Evolutionary conservation across 2,329 filamentous ascomycete genomes (phyloP).

Genomic region (Diplodia intermedia): DNA sequence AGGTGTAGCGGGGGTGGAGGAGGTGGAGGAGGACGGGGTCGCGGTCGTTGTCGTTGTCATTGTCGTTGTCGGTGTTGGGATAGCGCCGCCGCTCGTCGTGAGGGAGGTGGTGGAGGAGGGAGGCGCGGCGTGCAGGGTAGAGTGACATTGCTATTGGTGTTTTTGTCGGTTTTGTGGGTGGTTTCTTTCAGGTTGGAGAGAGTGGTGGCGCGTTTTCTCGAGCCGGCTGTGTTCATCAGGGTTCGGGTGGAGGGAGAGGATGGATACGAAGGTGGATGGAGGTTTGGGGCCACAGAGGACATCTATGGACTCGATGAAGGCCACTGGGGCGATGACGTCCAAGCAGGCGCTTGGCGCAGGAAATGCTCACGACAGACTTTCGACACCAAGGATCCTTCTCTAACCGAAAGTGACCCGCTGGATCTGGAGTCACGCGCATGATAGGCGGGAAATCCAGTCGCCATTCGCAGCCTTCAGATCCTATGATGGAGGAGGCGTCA

Average conservation of each 20-base stretch:
- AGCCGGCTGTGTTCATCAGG: background rate
- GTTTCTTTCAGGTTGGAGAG: background rate
- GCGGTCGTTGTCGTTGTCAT: background rate
- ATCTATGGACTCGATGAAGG: too few species aligned
- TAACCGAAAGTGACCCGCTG: background rate
- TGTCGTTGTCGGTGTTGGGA: background rate
- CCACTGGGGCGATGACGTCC: too few species aligned
- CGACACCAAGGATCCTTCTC: background rate
- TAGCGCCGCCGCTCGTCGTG: background rate
- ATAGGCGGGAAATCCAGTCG: too few species aligned
- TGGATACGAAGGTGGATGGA: too few species aligned
- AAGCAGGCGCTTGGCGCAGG: background rate
- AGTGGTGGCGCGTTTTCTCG: background rate
- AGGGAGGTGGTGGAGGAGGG: background rate
- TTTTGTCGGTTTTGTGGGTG: background rate
- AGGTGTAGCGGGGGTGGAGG: slow-evolving; percentile 12
- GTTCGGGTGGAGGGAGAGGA: background rate
- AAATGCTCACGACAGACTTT: background rate
- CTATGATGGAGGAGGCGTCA: slow-evolving; percentile 7
- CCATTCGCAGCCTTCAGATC: background rate
- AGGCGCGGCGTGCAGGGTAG: background rate
- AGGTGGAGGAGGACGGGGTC: background rate
- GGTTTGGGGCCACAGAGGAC: too few species aligned
- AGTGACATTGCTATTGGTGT: background rate
- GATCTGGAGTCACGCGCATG: background rate